These are phyloP conservation scores for Hortaea werneckii DNA, from an alignment of 2,329 filamentous ascomycete species.

Conservation along the genomic window DNA sequence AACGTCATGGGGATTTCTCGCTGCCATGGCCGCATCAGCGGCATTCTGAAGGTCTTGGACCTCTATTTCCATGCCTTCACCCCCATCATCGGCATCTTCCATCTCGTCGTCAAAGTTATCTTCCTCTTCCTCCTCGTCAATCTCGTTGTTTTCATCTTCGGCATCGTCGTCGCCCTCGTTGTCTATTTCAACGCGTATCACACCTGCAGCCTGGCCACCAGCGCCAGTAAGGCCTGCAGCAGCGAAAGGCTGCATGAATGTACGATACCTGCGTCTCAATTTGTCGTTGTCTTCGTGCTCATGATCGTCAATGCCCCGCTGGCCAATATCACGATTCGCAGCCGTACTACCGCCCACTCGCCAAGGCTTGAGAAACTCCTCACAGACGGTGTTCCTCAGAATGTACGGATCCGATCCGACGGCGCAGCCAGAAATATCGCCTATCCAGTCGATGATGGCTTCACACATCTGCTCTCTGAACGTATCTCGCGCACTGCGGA, in stretches of 20 bases:
- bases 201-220: conserved; percentile 11
- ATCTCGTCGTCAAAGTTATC: conserved; percentile 20
- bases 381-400: conserved; percentile 71
- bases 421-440: conserved; percentile 81
- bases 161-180: conserved; percentile 28
- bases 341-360: conserved; percentile 68
- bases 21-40: conserved; percentile 24
- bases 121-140: conserved; percentile 26
- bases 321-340: conserved; percentile 66
- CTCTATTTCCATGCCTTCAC: conserved; percentile 14
- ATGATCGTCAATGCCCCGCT: conserved; percentile 73
- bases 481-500: conserved; percentile 84
- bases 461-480: conserved; percentile 98
- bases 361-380: conserved; percentile 85
- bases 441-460: conserved; percentile 93
- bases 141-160: conserved; percentile 37
- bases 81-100: conserved; percentile 16
- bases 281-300: conserved; percentile 47
- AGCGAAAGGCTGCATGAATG: conserved; percentile 23
- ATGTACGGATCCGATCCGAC: conserved; percentile 72
- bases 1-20: neutral
- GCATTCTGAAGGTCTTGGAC: conserved; percentile 24
- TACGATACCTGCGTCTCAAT: conserved; percentile 30
- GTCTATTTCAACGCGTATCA: conserved; percentile 16
- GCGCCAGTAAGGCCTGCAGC: neutral